Percentiles rank a stretch among this genome's conserved stretches.
Evolutionary conservation across 108 stramenopile species (phyloP).

Genomic region (Skeletonema costatum): DNA sequence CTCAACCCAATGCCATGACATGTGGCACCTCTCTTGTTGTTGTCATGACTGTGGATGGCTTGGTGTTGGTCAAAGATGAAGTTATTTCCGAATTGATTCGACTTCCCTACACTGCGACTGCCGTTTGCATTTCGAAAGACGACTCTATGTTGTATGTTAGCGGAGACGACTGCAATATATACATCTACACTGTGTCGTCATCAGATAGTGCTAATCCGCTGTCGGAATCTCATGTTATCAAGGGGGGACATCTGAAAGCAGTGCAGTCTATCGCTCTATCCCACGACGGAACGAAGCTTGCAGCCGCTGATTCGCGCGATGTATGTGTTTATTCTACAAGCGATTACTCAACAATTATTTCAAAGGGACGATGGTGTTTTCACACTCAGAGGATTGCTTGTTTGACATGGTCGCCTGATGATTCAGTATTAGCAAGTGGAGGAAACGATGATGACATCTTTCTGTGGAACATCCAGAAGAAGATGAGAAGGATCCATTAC

Average conservation of each 20-base stretch:
- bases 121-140: conserved; percentile 73
- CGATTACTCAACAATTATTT: conserved; percentile 54
- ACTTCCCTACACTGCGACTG: conserved; percentile 67
- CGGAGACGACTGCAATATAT: conserved; percentile 89
- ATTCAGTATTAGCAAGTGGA: conserved; percentile 75
- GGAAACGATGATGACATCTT: conserved; percentile 82
- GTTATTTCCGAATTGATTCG: conserved; percentile 50
- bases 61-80: conserved; percentile 57
- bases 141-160: conserved; percentile 91
- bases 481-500: conserved; percentile 78
- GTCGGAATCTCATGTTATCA: conserved; percentile 62
- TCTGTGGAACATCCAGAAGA: conserved; percentile 77
- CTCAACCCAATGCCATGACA: conserved; percentile 87
- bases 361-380: conserved; percentile 81
- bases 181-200: conserved; percentile 67
- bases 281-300: conserved; percentile 80
- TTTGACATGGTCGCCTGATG: conserved; percentile 79
- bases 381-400: conserved; percentile 74
- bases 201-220: conserved; percentile 35
- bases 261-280: conserved; percentile 87
- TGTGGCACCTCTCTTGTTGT: conserved; percentile 68
- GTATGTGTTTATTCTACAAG: conserved; percentile 71
- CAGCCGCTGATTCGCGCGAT: conserved; percentile 84
- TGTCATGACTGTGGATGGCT: conserved; percentile 76
- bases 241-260: conserved; percentile 69